Evolutionary conservation across 768 basidiomycete genomes (phyloP).

Genomic region (Podaxis mareebaensis): DNA sequence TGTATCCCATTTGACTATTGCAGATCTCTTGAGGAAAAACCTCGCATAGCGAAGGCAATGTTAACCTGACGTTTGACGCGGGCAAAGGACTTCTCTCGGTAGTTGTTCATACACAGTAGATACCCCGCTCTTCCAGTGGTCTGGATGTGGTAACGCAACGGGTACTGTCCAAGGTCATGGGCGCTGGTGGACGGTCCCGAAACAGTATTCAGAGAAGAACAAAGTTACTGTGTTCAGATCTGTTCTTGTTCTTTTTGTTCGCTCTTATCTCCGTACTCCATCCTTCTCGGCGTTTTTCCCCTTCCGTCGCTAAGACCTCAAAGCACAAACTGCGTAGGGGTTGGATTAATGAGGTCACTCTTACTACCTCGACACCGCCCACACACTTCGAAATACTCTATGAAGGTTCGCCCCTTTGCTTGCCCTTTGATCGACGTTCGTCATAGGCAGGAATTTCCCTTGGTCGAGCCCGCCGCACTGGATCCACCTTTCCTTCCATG

Average conservation of each 20-base stretch:
- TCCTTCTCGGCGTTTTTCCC: slow-evolving; percentile 7
- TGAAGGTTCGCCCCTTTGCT: background rate
- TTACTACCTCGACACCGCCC: background rate
- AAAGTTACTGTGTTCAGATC: slow-evolving; percentile 1
- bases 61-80: background rate
- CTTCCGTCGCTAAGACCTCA: background rate
- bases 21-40: slow-evolving; percentile 12
- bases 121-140: background rate
- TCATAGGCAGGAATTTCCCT: background rate
- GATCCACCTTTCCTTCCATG: background rate
- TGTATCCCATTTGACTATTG: slow-evolving; percentile 1
- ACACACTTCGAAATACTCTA: background rate
- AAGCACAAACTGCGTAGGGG: background rate
- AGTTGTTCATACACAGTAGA: background rate
- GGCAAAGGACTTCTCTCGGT: background rate
- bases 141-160: background rate
- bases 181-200: slow-evolving; percentile 3
- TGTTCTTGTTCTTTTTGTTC: background rate
- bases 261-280: slow-evolving; percentile 14
- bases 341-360: background rate
- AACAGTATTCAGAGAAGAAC: background rate
- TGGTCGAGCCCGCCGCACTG: background rate
- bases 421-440: background rate
- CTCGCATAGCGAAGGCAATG: background rate
- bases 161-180: background rate